Evolutionary conservation across 108 stramenopile genomes (phyloP).

Genomic region (Skeletonema potamos): DNA sequence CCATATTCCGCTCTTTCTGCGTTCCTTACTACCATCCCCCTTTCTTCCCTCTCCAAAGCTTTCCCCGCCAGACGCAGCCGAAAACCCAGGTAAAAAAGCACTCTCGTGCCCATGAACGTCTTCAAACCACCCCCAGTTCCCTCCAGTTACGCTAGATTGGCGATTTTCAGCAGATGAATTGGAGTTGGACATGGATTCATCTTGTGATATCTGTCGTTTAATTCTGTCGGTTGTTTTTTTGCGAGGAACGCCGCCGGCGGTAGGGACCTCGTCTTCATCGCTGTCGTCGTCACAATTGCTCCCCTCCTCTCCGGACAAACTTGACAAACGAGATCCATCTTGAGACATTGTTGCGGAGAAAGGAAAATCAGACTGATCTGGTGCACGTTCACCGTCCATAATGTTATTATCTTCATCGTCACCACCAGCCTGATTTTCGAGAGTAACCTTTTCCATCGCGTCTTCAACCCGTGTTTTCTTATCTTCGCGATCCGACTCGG

Average conservation of each 20-base stretch:
- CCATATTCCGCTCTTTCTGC: constrained; percentile 31
- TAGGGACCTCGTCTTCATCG: not conserved
- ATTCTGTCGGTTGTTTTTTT: not conserved
- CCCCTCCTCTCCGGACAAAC: not conserved
- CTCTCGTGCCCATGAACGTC: constrained; percentile 60
- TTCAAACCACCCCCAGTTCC: constrained; percentile 84
- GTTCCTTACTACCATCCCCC: constrained; percentile 8
- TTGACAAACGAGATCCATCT: not conserved
- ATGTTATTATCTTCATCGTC: not conserved
- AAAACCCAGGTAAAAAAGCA: not conserved
- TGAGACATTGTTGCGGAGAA: not conserved
- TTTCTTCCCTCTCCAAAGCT: constrained; percentile 6
- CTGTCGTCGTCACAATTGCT: not conserved
- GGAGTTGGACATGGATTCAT: not conserved
- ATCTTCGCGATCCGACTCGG: not conserved
- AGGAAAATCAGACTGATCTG: not conserved
- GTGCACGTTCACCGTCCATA: not conserved
- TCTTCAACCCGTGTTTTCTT: not conserved
- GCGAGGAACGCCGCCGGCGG: not conserved
- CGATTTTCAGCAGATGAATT: not conserved
- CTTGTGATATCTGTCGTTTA: not conserved
- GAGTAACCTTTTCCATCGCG: not conserved
- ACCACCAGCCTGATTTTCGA: not conserved
- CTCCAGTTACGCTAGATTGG: not conserved
- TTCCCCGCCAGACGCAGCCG: not conserved